Conservation (phyloP, 129 eudicot genomes). For the Dittrichia graveolens region DNA sequence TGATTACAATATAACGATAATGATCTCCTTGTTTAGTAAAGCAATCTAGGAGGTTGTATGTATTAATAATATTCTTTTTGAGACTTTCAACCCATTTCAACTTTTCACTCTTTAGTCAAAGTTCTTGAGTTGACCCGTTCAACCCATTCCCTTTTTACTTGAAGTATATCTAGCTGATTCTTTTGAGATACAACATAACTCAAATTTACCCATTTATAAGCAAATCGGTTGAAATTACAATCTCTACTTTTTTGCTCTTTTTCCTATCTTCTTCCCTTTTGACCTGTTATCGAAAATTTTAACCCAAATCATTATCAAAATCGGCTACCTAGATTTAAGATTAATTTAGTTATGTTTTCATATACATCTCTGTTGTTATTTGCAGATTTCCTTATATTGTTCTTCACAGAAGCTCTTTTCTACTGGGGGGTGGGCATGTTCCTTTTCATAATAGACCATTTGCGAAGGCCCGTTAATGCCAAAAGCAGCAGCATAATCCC, state of each 20-base stretch:
- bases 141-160: not conserved
- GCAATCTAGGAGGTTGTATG: not conserved
- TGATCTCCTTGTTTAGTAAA: not conserved
- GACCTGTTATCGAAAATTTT: not conserved
- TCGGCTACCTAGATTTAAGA: not conserved
- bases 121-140: no score
- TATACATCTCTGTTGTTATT: conserved; percentile 5
- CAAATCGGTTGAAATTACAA: not conserved
- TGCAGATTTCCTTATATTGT: conserved; percentile 95
- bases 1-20: not conserved
- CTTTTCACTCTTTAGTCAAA: no score
- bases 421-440: conserved; percentile 84
- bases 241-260: not conserved
- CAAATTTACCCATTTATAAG: not conserved
- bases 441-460: conserved; percentile 66
- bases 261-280: not conserved
- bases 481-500: conserved; percentile 35
- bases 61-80: not conserved
- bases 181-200: not conserved
- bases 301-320: not conserved
- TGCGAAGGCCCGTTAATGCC: conserved; percentile 45
- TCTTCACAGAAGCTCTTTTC: conserved; percentile 96
- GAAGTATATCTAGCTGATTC: not conserved
- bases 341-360: not conserved
- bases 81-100: not conserved